Evolutionary conservation across 768 basidiomycete species (phyloP).

Genomic region (Brasilioporus rufonigricans): DNA sequence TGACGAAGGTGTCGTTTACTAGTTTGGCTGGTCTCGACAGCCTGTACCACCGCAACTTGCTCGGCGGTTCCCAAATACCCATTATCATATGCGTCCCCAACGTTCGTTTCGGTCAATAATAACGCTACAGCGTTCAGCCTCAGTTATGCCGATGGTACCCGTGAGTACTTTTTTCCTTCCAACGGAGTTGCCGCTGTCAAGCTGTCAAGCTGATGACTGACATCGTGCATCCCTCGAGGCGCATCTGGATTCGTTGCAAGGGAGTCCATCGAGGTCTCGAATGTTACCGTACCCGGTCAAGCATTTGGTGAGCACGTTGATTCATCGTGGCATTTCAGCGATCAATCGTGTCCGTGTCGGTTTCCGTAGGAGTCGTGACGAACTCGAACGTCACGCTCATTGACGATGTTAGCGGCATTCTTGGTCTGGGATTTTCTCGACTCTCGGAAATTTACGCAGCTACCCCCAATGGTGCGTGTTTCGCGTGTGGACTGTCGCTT

Average conservation of each 20-base stretch:
- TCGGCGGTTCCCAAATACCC: conserved; percentile 66
- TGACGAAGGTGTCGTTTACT: conserved; percentile 31
- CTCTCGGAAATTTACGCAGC: conserved; percentile 56
- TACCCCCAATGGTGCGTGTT: conserved; percentile 48
- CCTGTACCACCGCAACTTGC: conserved; percentile 56
- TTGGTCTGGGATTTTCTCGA: conserved; percentile 76
- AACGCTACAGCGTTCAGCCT: conserved; percentile 61
- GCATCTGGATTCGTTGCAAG: conserved; percentile 69
- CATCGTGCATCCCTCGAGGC: conserved; percentile 36
- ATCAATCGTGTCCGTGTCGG: not conserved
- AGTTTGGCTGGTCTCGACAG: conserved; percentile 68
- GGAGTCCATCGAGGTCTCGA: conserved; percentile 60
- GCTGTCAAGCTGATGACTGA: not conserved
- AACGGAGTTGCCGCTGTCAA: not conserved
- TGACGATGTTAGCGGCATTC: conserved; percentile 65
- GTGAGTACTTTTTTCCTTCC: conserved; percentile 40
- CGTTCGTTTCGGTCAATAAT: conserved; percentile 57
- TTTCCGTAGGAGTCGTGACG: conserved; percentile 52
- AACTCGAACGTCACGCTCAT: conserved; percentile 59
- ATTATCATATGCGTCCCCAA: conserved; percentile 59
- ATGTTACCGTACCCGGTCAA: conserved; percentile 59
- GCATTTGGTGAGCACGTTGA: conserved; percentile 54
- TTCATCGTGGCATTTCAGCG: not conserved
- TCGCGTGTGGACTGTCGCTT: not conserved
- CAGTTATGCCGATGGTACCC: conserved; percentile 65